These are phyloP conservation scores for Favolaschia claudopus DNA, from an alignment of 768 basidiomycete genomes.

Conservation along the genomic window DNA sequence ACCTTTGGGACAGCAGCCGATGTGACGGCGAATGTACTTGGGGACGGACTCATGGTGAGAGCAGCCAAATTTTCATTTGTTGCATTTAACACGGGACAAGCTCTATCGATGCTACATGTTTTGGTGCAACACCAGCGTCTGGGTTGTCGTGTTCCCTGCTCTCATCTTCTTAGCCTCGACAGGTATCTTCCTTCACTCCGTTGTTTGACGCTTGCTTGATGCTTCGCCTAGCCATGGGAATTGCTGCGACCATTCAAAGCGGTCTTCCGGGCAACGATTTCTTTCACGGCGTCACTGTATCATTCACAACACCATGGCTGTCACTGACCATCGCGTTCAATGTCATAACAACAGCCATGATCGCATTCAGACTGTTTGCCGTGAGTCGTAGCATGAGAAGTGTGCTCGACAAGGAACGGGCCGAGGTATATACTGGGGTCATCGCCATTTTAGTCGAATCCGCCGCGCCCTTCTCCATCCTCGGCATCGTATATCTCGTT, in stretches of 20 bases:
- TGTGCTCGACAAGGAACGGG: neutral
- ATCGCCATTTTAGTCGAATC: constrained; percentile 38
- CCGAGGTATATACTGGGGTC: constrained; percentile 32
- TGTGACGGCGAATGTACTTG: constrained; percentile 39
- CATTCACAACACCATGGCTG: constrained; percentile 38
- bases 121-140: constrained; percentile 22
- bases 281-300: constrained; percentile 33
- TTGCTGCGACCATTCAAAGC: constrained; percentile 36
- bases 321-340: neutral
- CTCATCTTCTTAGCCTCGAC: too few species aligned
- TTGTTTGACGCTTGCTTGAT: too few species aligned
- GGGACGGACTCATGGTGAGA: constrained; percentile 44
- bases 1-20: constrained; percentile 37
- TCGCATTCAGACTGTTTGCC: neutral
- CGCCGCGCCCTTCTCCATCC: constrained; percentile 37
- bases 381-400: neutral
- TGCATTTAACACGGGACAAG: neutral
- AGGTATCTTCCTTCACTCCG: too few species aligned
- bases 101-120: constrained; percentile 45
- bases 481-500: constrained; percentile 36
- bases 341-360: neutral
- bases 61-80: neutral
- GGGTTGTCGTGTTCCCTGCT: too few species aligned
- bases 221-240: constrained; percentile 33
- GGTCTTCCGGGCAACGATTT: constrained; percentile 36